These are phyloP conservation scores for Begonia fuchsioides DNA, from an alignment of 306 rosid genomes.

Conservation along the genomic window DNA sequence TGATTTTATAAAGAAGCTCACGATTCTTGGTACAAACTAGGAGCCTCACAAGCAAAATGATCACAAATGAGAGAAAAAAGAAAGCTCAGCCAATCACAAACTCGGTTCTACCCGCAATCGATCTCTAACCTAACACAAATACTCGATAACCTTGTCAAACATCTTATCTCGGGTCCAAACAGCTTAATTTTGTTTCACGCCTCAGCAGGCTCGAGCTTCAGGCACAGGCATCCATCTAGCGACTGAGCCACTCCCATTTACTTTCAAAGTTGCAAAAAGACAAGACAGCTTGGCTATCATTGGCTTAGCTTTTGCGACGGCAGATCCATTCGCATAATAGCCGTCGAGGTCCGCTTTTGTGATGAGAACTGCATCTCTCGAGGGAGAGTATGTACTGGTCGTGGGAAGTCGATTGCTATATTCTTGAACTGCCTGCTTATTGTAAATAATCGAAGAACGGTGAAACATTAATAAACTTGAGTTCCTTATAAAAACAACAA, in stretches of 20 bases:
- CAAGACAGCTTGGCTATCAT: constrained; percentile 81
- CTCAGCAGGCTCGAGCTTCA: constrained; percentile 84
- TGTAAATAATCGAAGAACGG: no score
- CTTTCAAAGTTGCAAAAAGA: constrained; percentile 70
- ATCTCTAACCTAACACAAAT: no score
- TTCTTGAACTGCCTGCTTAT: constrained; percentile 75
- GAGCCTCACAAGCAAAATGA: neutral
- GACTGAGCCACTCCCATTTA: constrained; percentile 37
- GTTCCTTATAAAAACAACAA: no score
- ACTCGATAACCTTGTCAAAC: constrained; percentile 12
- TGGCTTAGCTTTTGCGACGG: constrained; percentile 38
- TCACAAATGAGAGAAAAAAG: neutral
- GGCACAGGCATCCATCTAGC: constrained; percentile 63
- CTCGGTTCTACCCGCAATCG: constrained; percentile 14
- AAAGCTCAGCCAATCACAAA: constrained; percentile 10
- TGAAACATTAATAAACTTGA: no score
- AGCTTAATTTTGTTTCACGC: constrained; percentile 5
- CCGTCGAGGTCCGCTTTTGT: constrained; percentile 96
- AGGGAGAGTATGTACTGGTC: constrained; percentile 39
- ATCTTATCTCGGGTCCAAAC: constrained; percentile 34
- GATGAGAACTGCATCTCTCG: constrained; percentile 75
- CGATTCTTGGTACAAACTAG: constrained; percentile 3
- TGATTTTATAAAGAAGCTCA: constrained; percentile 4
- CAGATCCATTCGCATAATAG: constrained; percentile 33
- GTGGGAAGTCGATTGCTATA: constrained; percentile 29